phyloP scores from a whole-genome alignment of 2,329 filamentous ascomycete species.

The Neoscytalidium dimidiatum region DNA sequence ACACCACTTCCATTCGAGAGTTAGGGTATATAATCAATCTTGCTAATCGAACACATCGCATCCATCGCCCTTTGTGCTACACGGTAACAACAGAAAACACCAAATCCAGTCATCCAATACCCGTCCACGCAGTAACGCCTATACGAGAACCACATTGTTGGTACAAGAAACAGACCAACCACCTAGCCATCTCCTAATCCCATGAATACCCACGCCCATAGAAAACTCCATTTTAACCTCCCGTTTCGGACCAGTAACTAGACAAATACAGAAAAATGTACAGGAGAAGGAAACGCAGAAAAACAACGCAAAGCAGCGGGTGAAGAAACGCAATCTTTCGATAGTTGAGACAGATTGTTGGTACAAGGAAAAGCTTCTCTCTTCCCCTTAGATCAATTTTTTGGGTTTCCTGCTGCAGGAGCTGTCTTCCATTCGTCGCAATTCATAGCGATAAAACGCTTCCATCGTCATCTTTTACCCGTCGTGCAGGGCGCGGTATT shows the following conservation, averaged over 20 bases:
- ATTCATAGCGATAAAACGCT: constrained; percentile 5
- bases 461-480: constrained; percentile 6
- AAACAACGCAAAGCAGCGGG: not conserved
- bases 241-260: too few species aligned
- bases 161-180: not conserved
- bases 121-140: not conserved
- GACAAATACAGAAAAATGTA: not conserved
- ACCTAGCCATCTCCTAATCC: not conserved
- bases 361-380: not conserved
- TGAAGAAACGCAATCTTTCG: not conserved
- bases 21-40: not conserved
- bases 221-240: not conserved
- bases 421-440: constrained; percentile 5
- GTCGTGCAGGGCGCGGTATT: constrained; percentile 2
- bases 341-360: not conserved
- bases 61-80: not conserved
- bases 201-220: too few species aligned
- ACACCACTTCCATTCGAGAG: not conserved
- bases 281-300: not conserved
- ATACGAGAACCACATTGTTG: not conserved
- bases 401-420: not conserved
- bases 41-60: not conserved
- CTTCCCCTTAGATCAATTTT: not conserved
- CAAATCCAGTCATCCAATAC: not conserved
- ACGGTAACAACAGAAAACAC: not conserved